These are phyloP conservation scores for Pseudogymnoascus sp. DNA, from an alignment of 2,329 filamentous ascomycete species.

Conservation along the genomic window DNA sequence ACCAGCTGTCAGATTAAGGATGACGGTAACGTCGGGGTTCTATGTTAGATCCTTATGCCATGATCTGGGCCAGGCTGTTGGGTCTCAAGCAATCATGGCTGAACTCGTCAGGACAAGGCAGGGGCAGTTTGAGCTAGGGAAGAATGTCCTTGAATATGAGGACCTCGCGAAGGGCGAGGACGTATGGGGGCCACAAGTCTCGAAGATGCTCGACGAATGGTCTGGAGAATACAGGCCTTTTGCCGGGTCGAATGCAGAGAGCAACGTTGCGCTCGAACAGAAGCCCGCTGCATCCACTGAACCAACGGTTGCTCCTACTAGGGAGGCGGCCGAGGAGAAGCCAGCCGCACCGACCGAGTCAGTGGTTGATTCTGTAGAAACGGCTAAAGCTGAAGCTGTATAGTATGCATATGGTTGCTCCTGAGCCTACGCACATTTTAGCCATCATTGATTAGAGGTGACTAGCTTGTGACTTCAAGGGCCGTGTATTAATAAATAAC, in stretches of 20 bases:
- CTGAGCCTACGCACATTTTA: background rate
- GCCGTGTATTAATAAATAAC: constrained; percentile 4
- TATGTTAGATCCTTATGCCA: constrained; percentile 93
- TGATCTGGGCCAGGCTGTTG: constrained; percentile 76
- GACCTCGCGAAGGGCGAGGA: constrained; percentile 71
- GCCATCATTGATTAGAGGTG: background rate
- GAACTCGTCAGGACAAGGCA: constrained; percentile 75
- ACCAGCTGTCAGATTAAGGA: constrained; percentile 72
- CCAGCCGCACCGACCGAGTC: background rate
- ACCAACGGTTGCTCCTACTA: background rate
- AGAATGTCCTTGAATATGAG: constrained; percentile 70
- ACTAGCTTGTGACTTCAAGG: background rate
- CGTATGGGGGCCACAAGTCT: constrained; percentile 73
- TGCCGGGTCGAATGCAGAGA: constrained; percentile 8
- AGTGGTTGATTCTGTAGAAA: constrained; percentile 1
- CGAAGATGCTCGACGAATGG: constrained; percentile 42
- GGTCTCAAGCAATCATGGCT: constrained; percentile 79
- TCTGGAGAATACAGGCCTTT: constrained; percentile 16
- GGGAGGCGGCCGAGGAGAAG: background rate
- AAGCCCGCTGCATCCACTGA: background rate
- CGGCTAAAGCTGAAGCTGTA: background rate
- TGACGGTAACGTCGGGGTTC: constrained; percentile 93
- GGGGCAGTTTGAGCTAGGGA: constrained; percentile 66
- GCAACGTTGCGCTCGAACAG: background rate
- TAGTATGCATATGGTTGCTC: background rate